Base-by-base conservation (phyloP, 139 green algal genomes). In the Chlamydomonas sp. region DNA sequence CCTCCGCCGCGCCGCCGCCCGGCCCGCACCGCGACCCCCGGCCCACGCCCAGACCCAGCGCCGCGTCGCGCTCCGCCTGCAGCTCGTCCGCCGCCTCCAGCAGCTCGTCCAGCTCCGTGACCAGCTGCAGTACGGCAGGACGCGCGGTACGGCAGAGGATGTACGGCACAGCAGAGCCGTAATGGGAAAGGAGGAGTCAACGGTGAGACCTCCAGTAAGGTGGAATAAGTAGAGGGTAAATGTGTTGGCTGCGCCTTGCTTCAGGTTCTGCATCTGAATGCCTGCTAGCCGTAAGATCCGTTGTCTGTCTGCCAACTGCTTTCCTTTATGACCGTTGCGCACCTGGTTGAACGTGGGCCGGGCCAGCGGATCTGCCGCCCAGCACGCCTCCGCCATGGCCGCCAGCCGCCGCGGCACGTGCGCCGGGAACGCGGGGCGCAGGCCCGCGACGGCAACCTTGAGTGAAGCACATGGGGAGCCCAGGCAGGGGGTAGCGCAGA, bases 291-390 rank as follows among this genome's bases (percentile, higher is more conserved):
- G 31, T 49, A 49, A 49, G 31, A 49, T 49, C 31, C 31, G 31
- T 49, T 49, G 31, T 49, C 31, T 49, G 31, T 49, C 31, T 49
- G 31, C 31, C 31, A 49, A 49, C 31, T 49, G 31, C 31, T 49
- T 49, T 49, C 31, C 31, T 49, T 49, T 49, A 49, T 49, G 59
- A 69, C 77, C 15, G 7, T 4, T 12, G 18, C 77, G 14, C 61
- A 89, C 85, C 79, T 83, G 63, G 17, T 90, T 81, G 58, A 90
- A 90, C 0, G 80, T 85, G 67, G 87, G 87, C 1, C 87, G 80
- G 0, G 59, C 49, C 8, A 15, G 57, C 2, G 87, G 80, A 76
- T 88, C 80, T 1, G 68, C 79, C 61, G 78, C 73, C 87, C 87
- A 90, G 87, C 87, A 90, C n/a, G 75, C 31, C 75, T 88, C 80